Evolutionary conservation across 805 yeast species (phyloP).

Genomic region (Pichia exigua): DNA sequence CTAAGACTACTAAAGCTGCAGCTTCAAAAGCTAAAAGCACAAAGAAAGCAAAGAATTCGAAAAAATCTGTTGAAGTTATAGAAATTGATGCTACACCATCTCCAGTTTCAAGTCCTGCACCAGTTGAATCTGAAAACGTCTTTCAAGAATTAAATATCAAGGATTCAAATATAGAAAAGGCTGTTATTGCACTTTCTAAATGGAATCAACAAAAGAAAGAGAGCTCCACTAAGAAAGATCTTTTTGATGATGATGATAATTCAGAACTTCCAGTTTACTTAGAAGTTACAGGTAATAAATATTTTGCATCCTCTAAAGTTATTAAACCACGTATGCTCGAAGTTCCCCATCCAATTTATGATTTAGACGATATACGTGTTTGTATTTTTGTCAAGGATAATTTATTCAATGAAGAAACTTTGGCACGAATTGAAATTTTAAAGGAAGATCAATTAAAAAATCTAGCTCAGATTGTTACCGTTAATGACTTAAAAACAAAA

Average conservation of each 20-base stretch:
- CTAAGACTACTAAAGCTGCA: background rate
- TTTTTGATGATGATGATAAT: constrained; percentile 56
- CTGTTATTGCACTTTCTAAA: constrained; percentile 59
- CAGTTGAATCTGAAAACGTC: background rate
- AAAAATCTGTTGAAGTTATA: background rate
- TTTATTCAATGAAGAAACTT: constrained; percentile 35
- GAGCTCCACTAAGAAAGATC: constrained; percentile 27
- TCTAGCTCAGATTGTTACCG: constrained; percentile 53
- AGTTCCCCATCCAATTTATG: constrained; percentile 40
- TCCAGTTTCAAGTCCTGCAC: background rate
- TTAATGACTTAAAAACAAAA: constrained; percentile 69
- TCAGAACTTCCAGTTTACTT: constrained; percentile 49
- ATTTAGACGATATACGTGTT: constrained; percentile 34
- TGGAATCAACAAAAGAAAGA: constrained; percentile 35
- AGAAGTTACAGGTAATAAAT: constrained; percentile 58
- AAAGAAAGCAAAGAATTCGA: background rate
- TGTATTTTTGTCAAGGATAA: constrained; percentile 68
- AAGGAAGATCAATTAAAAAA: constrained; percentile 35
- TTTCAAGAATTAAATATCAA: constrained; percentile 18
- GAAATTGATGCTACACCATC: background rate
- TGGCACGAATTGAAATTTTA: constrained; percentile 37
- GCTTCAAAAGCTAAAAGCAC: background rate
- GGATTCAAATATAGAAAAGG: constrained; percentile 33
- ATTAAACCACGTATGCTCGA: constrained; percentile 47
- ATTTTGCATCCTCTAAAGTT: constrained; percentile 49